Evolutionary conservation across 2,329 filamentous ascomycete species (phyloP), one percentile per base, ranked within the genome.

Genomic region (Aschersonia sp.): DNA sequence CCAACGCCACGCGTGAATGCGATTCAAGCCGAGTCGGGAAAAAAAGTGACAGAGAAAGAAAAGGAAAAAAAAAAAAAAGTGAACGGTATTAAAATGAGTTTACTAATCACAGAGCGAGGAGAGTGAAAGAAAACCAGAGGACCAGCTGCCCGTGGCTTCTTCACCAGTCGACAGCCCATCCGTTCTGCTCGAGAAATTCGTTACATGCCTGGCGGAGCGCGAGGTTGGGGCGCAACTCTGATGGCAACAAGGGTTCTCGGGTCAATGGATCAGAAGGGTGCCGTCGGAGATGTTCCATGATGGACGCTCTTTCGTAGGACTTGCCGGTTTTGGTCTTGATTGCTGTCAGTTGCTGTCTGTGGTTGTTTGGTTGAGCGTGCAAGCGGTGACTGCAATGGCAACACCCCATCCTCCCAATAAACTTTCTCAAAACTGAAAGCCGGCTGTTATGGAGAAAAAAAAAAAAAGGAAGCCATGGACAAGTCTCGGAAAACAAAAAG

Each of bases 151-250:
- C 12, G 35, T 39, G 35, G 12, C 12, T 39, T 4, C 14, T 30
- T 47, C 37, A 94, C 83, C 85, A 97, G 61, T 96, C 89, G 40
- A 85, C 88, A 1, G 88, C 87, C 86, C 92, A 95, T 8, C 87
- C 89, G 57, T 95, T 96, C 55, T 85, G 71, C 31, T 85, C 75
- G 50, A 96, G 68, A 57, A 94, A 97, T 55, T 92, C 85, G 43
- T 85, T 80, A 59, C 87, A 94, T 0, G 87, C 90, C 47, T 85
- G 76, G 61, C 82, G 87, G 49, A 97, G 69, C 1, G 76, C 83
- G 43, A 94, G 72, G 61, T 97, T 97, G 0, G 87, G 83, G 42
- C 88, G 73, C 47, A 97, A 63, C 43, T 96, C 87, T 1, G 71
- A 67, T 1, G 78, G 70, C 0, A 66, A 66, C 45, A 96, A 71